These are phyloP conservation scores for Madurella mycetomatis DNA, from an alignment of 2,329 filamentous ascomycete species.

Conservation along the genomic window DNA sequence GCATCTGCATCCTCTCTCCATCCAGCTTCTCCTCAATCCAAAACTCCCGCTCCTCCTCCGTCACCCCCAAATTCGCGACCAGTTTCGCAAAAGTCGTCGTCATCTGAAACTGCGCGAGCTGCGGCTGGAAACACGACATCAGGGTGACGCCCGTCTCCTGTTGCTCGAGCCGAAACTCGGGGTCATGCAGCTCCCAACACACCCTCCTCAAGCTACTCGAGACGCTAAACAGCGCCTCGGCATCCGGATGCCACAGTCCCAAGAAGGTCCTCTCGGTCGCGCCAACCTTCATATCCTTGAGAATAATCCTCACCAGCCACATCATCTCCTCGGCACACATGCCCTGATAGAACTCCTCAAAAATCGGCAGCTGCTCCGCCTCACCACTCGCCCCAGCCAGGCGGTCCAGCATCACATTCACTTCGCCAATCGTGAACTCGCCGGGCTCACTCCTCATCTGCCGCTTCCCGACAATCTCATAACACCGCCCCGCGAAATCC, in stretches of 20 bases:
- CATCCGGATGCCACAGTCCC: conserved; percentile 75
- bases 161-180: conserved; percentile 64
- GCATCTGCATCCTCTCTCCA: conserved; percentile 94
- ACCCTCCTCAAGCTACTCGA: conserved; percentile 86
- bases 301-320: conserved; percentile 91
- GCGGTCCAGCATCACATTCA: conserved; percentile 79
- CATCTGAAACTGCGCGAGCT: conserved; percentile 89
- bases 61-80: conserved; percentile 61
- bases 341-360: conserved; percentile 76
- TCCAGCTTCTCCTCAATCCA: conserved; percentile 99
- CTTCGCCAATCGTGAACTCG: conserved; percentile 79
- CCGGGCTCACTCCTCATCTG: conserved; percentile 70
- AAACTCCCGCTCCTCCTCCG: conserved; percentile 69
- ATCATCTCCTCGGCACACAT: conserved; percentile 94
- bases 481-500: conserved; percentile 88
- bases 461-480: conserved; percentile 78
- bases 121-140: conserved; percentile 96
- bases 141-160: conserved; percentile 71
- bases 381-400: conserved; percentile 73
- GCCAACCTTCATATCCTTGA: conserved; percentile 69
- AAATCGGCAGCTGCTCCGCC: conserved; percentile 75
- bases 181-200: conserved; percentile 88
- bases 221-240: conserved; percentile 76
- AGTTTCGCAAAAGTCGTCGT: conserved; percentile 72
- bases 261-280: conserved; percentile 88